Conservation (phyloP, 2,329 filamentous ascomycete species). For the Massarina eburnea region DNA sequence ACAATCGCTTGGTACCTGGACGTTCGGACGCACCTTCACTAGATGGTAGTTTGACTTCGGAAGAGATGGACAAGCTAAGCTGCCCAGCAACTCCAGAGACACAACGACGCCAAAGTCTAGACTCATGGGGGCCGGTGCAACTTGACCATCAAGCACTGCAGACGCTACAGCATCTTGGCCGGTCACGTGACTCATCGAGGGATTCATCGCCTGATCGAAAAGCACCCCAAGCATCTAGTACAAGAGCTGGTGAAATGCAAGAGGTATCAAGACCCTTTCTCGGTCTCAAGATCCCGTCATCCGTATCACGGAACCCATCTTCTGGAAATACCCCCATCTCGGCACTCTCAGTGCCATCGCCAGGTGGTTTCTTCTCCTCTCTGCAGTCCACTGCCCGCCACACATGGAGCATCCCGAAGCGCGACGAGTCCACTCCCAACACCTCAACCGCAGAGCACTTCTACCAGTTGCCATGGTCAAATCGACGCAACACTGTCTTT, state of each 20-base stretch:
- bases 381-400: constrained; percentile 73
- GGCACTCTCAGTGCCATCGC: constrained; percentile 84
- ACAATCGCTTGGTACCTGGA: constrained; percentile 65
- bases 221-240: constrained; percentile 40
- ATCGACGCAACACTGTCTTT: constrained; percentile 28
- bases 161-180: constrained; percentile 71
- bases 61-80: constrained; percentile 81
- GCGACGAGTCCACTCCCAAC: constrained; percentile 62
- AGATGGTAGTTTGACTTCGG: constrained; percentile 84
- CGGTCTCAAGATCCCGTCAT: constrained; percentile 28
- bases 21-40: constrained; percentile 83
- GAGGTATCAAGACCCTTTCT: constrained; percentile 57
- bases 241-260: constrained; percentile 61
- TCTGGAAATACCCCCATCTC: constrained; percentile 65
- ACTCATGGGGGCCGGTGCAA: constrained; percentile 63
- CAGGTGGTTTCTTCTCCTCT: constrained; percentile 87
- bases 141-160: constrained; percentile 80
- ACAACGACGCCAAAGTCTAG: constrained; percentile 49
- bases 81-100: constrained; percentile 78
- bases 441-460: constrained; percentile 92
- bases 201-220: constrained; percentile 22
- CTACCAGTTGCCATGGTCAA: constrained; percentile 78
- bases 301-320: constrained; percentile 37
- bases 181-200: constrained; percentile 22
- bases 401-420: constrained; percentile 70